A percentile compares a stretch with the other conserved stretches of the same genome.
Conservation (phyloP, 768 basidiomycete genomes). For the Termitomyces eurrhizus region DNA sequence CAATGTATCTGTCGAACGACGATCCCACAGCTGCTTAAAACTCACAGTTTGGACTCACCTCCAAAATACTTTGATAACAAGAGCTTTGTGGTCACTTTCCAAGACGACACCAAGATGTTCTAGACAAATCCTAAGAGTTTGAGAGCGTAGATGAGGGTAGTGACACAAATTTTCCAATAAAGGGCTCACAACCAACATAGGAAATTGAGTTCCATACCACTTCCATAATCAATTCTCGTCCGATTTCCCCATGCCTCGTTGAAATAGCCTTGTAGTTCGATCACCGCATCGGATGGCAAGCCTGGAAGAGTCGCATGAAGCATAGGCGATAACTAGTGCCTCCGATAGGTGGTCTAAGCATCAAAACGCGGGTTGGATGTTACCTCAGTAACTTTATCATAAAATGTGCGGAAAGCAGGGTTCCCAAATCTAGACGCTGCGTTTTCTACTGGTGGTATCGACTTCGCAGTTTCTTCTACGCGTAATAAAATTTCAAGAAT, state of each 20-base stretch:
- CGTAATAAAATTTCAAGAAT: constrained; percentile 61
- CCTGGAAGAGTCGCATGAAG: constrained; percentile 59
- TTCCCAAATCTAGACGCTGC: constrained; percentile 93
- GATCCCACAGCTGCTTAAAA: constrained; percentile 18
- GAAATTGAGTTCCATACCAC: constrained; percentile 98
- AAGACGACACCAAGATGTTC: constrained; percentile 62
- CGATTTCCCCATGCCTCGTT: constrained; percentile 88
- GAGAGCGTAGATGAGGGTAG: background rate
- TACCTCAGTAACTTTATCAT: constrained; percentile 77
- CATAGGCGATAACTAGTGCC: constrained; percentile 42
- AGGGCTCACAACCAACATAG: constrained; percentile 87
- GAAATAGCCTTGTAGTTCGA: constrained; percentile 80
- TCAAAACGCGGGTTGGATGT: background rate
- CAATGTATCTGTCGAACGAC: constrained; percentile 65
- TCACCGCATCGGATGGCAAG: constrained; percentile 51
- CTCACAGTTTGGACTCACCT: constrained; percentile 37
- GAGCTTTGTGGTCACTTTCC: constrained; percentile 62
- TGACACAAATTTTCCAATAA: background rate
- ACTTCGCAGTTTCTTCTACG: constrained; percentile 61
- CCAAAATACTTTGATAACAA: constrained; percentile 90
- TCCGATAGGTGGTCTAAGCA: background rate
- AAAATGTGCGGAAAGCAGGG: constrained; percentile 91
- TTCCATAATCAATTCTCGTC: constrained; percentile 95
- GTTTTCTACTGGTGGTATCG: constrained; percentile 86
- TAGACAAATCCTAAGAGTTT: constrained; percentile 65